phyloP scores from a whole-genome alignment of 1,284 basidiomycete species.

The Boletellus sp. region DNA sequence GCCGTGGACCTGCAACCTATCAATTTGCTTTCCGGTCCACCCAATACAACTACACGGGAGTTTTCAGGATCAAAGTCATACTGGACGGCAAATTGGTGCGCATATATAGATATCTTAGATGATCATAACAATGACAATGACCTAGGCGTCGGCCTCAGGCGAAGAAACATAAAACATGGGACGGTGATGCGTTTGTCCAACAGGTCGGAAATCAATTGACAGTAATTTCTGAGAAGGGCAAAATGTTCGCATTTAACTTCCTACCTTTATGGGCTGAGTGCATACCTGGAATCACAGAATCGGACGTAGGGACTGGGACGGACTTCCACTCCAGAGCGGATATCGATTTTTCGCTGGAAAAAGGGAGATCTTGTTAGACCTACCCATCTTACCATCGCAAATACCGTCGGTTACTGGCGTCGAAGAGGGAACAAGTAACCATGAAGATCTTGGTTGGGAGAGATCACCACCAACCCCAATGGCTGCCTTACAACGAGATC shows the following conservation, averaged over 20 bases:
- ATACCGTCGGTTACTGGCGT: slow-evolving; percentile 46
- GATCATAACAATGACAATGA: slow-evolving; percentile 6
- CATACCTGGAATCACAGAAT: slow-evolving; percentile 42
- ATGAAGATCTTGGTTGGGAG: slow-evolving; percentile 11
- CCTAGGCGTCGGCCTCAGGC: slow-evolving; percentile 72
- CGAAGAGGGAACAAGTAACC: slow-evolving; percentile 26
- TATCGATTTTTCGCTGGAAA: slow-evolving; percentile 50
- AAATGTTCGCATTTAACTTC: slow-evolving; percentile 44
- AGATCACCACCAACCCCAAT: slow-evolving; percentile 1
- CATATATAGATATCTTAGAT: neutral
- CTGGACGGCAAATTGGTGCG: slow-evolving; percentile 72
- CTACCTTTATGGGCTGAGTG: slow-evolving; percentile 9
- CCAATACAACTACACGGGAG: slow-evolving; percentile 3
- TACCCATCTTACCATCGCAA: slow-evolving; percentile 43
- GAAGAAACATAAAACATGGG: slow-evolving; percentile 88
- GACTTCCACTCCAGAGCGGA: slow-evolving; percentile 48
- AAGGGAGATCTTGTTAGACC: slow-evolving; percentile 63
- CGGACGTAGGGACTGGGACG: slow-evolving; percentile 61
- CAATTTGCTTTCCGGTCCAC: slow-evolving; percentile 30
- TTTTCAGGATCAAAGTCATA: slow-evolving; percentile 34
- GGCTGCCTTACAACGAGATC: slow-evolving; percentile 3
- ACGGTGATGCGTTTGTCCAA: slow-evolving; percentile 69
- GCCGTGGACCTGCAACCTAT: slow-evolving; percentile 43
- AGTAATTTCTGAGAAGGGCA: slow-evolving; percentile 67
- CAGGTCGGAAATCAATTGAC: slow-evolving; percentile 48